phyloP scores from a whole-genome alignment of 768 basidiomycete genomes.

The Rhizopogon salebrosus region DNA sequence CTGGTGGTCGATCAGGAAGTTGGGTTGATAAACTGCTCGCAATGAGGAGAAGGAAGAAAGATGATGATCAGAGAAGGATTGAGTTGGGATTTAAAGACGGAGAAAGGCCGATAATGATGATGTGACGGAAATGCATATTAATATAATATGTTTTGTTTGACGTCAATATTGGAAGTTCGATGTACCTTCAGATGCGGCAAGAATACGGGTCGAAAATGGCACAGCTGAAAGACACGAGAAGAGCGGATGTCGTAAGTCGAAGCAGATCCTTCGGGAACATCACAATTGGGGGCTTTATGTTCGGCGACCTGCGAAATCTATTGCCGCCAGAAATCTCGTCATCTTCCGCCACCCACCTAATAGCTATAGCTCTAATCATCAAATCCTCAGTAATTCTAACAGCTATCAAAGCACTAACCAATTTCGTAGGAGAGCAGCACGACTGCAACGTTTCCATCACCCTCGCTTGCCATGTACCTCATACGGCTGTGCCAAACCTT shows the following conservation, averaged over 20 bases:
- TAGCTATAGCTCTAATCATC: too few species aligned
- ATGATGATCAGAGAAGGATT: conserved; percentile 16
- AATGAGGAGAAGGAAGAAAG: conserved; percentile 28
- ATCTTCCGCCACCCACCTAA: background rate
- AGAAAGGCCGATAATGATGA: conserved; percentile 11
- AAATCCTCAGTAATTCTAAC: background rate
- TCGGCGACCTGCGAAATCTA: background rate
- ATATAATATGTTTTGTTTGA: conserved; percentile 7
- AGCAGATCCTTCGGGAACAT: conserved; percentile 16
- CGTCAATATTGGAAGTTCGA: conserved; percentile 26
- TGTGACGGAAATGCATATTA: conserved; percentile 13
- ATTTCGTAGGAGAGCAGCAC: background rate
- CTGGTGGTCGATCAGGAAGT: background rate
- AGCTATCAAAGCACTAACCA: background rate
- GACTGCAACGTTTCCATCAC: background rate
- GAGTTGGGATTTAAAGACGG: conserved; percentile 16
- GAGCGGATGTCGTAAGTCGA: conserved; percentile 32
- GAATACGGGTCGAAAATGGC: conserved; percentile 10
- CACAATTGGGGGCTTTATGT: conserved; percentile 15
- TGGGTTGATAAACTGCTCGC: background rate
- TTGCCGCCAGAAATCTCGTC: too few species aligned
- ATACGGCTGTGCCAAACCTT: background rate
- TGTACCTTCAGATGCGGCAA: background rate
- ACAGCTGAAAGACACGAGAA: conserved; percentile 28
- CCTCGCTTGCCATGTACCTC: background rate